A percentile compares a stretch with the other conserved stretches of the same genome.
These are phyloP conservation scores for Epicoccum sorghinum DNA, from an alignment of 2,329 filamentous ascomycete genomes.

Conservation along the genomic window DNA sequence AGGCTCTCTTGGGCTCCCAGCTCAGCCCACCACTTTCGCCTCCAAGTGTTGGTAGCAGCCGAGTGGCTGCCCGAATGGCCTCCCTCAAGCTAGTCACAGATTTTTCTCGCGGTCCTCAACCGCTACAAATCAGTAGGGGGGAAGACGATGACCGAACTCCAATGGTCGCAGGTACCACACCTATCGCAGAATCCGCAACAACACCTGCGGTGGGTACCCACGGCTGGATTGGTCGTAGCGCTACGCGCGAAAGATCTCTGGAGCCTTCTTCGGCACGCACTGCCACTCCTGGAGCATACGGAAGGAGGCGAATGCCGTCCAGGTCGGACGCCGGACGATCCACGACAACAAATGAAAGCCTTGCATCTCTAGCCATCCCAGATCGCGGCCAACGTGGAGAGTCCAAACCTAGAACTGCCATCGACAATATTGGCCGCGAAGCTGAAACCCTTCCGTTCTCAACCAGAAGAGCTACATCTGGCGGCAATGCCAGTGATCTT, in stretches of 20 bases:
- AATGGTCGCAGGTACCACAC: slow-evolving; percentile 80
- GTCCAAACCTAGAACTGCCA: slow-evolving; percentile 39
- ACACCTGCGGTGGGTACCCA: slow-evolving; percentile 66
- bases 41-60: slow-evolving; percentile 61
- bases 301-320: slow-evolving; percentile 66
- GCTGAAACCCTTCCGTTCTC: slow-evolving; percentile 51
- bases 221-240: slow-evolving; percentile 47
- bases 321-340: slow-evolving; percentile 40
- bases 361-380: slow-evolving; percentile 44
- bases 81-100: slow-evolving; percentile 90
- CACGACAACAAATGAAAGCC: slow-evolving; percentile 40
- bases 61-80: slow-evolving; percentile 75
- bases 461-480: slow-evolving; percentile 37
- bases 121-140: slow-evolving; percentile 67
- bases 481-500: slow-evolving; percentile 66
- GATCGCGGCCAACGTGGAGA: slow-evolving; percentile 42
- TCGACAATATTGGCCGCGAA: slow-evolving; percentile 48
- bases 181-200: slow-evolving; percentile 72
- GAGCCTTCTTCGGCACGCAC: slow-evolving; percentile 57
- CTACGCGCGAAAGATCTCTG: slow-evolving; percentile 40
- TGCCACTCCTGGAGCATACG: slow-evolving; percentile 67
- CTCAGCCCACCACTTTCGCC: slow-evolving; percentile 77
- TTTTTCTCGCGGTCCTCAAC: slow-evolving; percentile 63
- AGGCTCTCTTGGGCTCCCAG: slow-evolving; percentile 57
- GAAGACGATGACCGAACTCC: slow-evolving; percentile 71